Percentiles rank a stretch among this genome's conserved stretches.
Evolutionary conservation across 192 early-diverging fungal genomes (phyloP).

Genomic region (Coemansia sp.): DNA sequence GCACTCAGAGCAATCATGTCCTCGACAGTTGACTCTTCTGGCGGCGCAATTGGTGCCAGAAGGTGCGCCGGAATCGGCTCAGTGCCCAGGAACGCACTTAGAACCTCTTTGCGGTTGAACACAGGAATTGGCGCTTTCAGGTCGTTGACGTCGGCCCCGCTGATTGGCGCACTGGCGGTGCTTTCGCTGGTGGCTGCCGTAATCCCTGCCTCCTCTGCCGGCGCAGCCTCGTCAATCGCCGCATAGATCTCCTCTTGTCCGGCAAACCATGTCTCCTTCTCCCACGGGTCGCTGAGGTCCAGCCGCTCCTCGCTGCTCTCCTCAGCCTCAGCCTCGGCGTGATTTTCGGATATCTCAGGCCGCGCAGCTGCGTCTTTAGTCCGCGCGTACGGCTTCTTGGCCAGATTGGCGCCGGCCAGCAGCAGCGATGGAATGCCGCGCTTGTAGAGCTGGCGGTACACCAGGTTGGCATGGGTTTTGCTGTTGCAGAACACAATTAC

Average conservation of each 20-base stretch:
- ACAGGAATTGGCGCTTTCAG: slow-evolving; percentile 29
- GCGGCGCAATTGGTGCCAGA: slow-evolving; percentile 12
- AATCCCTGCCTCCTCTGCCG: slow-evolving; percentile 7
- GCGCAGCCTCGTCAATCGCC: slow-evolving; percentile 3
- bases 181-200: slow-evolving; percentile 3
- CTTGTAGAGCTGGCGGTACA: slow-evolving; percentile 58
- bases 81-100: slow-evolving; percentile 18
- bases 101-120: slow-evolving; percentile 38
- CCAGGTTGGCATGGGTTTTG: slow-evolving; percentile 57
- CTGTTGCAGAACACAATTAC: slow-evolving; percentile 89
- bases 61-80: slow-evolving; percentile 39
- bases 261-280: slow-evolving; percentile 26
- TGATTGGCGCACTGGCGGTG: slow-evolving; percentile 11
- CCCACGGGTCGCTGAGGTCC: slow-evolving; percentile 27
- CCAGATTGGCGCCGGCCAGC: slow-evolving; percentile 41
- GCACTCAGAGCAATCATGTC: neutral
- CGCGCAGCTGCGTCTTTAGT: neutral
- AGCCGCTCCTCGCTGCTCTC: neutral
- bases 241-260: slow-evolving; percentile 14
- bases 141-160: slow-evolving; percentile 21
- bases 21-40: neutral
- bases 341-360: neutral
- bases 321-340: neutral
- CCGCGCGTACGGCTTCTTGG: neutral
- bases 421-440: slow-evolving; percentile 57